These are phyloP conservation scores for Globisporangium lucens DNA, from an alignment of 352 stramenopile genomes.

Conservation along the genomic window DNA sequence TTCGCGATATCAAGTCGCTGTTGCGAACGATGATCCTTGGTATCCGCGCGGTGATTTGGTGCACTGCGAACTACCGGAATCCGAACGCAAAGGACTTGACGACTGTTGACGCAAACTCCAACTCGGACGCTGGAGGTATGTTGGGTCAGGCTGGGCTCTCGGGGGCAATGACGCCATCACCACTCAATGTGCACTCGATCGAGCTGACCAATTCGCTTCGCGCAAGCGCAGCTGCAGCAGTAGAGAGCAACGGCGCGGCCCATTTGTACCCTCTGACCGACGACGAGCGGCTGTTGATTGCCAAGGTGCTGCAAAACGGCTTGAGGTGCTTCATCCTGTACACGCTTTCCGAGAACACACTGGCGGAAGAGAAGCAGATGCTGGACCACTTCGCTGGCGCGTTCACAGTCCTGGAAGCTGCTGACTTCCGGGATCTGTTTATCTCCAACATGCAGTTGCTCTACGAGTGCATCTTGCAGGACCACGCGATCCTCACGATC, in stretches of 20 bases:
- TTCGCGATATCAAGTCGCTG: constrained; percentile 92
- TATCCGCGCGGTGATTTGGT: constrained; percentile 98
- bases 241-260: constrained; percentile 18
- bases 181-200: constrained; percentile 17
- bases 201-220: constrained; percentile 14
- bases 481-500: constrained; percentile 92
- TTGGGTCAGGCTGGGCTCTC: constrained; percentile 10
- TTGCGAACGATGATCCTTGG: constrained; percentile 97
- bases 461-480: constrained; percentile 92
- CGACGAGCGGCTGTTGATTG: constrained; percentile 91
- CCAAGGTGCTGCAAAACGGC: constrained; percentile 92
- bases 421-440: constrained; percentile 92
- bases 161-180: constrained; percentile 15
- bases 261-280: constrained; percentile 88
- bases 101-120: constrained; percentile 59
- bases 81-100: constrained; percentile 83
- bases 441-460: constrained; percentile 89
- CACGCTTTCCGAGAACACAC: constrained; percentile 82
- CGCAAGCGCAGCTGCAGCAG: not conserved
- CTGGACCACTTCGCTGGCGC: constrained; percentile 95
- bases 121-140: constrained; percentile 20
- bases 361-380: constrained; percentile 93
- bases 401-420: constrained; percentile 95
- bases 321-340: constrained; percentile 94
- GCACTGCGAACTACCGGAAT: constrained; percentile 92